Conservation (phyloP, 2,329 filamentous ascomycete genomes). For the Fusarium sp. region DNA sequence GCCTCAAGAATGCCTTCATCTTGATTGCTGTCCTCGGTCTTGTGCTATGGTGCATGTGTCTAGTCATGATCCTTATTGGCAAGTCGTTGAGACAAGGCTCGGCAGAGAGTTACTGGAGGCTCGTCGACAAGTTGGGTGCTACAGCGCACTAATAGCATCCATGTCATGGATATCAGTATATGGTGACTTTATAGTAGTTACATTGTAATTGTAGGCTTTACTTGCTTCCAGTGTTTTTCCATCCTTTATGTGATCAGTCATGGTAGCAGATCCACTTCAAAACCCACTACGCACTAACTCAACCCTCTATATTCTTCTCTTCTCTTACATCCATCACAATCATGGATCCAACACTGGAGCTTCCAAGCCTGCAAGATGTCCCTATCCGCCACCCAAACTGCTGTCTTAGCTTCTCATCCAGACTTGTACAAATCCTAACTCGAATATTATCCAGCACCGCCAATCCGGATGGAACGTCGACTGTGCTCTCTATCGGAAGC, state of each 20-base stretch:
- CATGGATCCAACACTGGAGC: not conserved
- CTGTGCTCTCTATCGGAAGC: constrained; percentile 45
- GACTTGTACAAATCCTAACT: constrained; percentile 34
- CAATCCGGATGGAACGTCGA: constrained; percentile 6
- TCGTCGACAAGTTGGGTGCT: not conserved
- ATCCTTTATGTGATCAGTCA: not conserved
- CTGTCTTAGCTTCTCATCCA: constrained; percentile 44
- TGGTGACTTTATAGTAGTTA: not conserved
- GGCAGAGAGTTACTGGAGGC: not conserved
- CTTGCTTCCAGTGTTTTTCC: not conserved
- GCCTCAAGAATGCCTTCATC: not conserved
- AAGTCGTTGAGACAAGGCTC: not conserved
- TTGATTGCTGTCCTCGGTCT: not conserved
- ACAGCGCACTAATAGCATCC: not conserved
- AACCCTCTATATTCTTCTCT: not conserved
- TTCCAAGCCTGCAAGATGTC: constrained; percentile 8
- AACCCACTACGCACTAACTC: not conserved
- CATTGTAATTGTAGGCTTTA: not conserved
- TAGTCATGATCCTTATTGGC: not conserved
- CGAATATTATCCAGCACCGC: constrained; percentile 2
- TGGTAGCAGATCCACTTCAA: not conserved
- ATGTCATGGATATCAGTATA: not conserved
- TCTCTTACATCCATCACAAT: not conserved
- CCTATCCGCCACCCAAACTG: constrained; percentile 43
- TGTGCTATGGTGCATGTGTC: not conserved